These are phyloP conservation scores for Mariannaea sp. DNA, from an alignment of 2,329 filamentous ascomycete species.

Conservation along the genomic window DNA sequence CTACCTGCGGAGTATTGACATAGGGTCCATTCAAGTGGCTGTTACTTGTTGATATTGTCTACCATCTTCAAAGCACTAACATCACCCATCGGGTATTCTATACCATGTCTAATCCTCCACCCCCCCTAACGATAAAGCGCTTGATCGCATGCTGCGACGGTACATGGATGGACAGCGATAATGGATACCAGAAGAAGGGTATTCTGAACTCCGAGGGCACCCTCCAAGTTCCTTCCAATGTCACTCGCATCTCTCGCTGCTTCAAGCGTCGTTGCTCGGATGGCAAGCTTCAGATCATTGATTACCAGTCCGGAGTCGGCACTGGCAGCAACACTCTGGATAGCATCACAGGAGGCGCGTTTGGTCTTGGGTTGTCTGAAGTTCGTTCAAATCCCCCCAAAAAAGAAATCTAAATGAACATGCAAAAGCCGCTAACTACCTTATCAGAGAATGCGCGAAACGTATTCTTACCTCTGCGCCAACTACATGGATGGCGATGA, in stretches of 20 bases:
- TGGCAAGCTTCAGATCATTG: conserved; percentile 61
- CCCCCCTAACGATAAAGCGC: conserved; percentile 45
- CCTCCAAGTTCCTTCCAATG: conserved; percentile 61
- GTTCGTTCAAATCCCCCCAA: conserved; percentile 38
- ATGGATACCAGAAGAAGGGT: conserved; percentile 50
- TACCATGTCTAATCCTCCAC: background rate
- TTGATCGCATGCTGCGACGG: conserved; percentile 59
- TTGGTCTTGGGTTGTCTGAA: conserved; percentile 60
- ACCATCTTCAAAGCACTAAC: too few relatives aligned
- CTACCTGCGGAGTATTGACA: too few relatives aligned
- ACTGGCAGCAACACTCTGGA: conserved; percentile 57
- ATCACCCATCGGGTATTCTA: background rate
- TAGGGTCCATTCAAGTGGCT: too few relatives aligned
- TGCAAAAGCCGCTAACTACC: background rate
- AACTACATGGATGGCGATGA: conserved; percentile 65
- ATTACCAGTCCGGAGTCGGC: conserved; percentile 66
- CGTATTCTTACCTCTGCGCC: conserved; percentile 65
- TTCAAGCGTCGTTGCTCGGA: conserved; percentile 57
- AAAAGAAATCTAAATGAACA: too few relatives aligned
- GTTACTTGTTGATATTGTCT: too few relatives aligned
- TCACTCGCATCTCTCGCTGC: conserved; percentile 63
- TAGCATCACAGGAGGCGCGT: conserved; percentile 57
- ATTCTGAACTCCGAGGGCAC: conserved; percentile 45
- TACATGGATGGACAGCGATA: conserved; percentile 60
- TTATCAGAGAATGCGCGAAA: conserved; percentile 59